Evolutionary conservation across 2,329 filamentous ascomycete species (phyloP).

Genomic region (Grosmannia huntii): DNA sequence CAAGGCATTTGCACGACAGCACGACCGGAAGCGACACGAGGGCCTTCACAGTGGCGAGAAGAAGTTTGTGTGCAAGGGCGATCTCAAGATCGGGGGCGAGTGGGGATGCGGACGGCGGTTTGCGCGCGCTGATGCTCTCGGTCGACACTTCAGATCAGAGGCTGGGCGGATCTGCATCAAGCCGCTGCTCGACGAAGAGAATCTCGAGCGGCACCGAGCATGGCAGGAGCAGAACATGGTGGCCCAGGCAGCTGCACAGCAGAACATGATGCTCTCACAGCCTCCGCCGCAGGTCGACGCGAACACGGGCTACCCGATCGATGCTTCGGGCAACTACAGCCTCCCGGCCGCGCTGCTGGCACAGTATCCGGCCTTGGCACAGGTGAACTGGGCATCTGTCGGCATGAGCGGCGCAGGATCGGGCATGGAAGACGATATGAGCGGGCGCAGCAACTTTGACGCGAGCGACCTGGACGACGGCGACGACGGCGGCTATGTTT

Average conservation of each 20-base stretch:
- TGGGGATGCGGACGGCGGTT: constrained; percentile 94
- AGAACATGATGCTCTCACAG: constrained; percentile 44
- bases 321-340: constrained; percentile 44
- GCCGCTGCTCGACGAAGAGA: constrained; percentile 90
- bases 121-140: constrained; percentile 86
- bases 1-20: constrained; percentile 93
- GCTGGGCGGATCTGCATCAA: constrained; percentile 95
- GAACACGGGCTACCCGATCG: constrained; percentile 44
- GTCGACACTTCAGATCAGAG: constrained; percentile 89
- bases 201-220: constrained; percentile 62
- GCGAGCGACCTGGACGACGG: constrained; percentile 65
- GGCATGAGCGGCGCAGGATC: constrained; percentile 58
- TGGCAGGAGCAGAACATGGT: constrained; percentile 63
- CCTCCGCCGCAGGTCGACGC: constrained; percentile 46
- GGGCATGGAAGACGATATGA: constrained; percentile 64
- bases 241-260: constrained; percentile 26
- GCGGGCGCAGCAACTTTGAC: constrained; percentile 70
- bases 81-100: constrained; percentile 66
- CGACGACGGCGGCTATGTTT: constrained; percentile 57
- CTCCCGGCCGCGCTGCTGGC: constrained; percentile 80
- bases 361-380: constrained; percentile 88
- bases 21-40: constrained; percentile 94
- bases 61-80: constrained; percentile 94
- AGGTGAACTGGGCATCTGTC: constrained; percentile 62
- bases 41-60: constrained; percentile 94